Base-by-base conservation (phyloP, 192 early-diverging fungal species). In the Backusella liffmaniae region DNA sequence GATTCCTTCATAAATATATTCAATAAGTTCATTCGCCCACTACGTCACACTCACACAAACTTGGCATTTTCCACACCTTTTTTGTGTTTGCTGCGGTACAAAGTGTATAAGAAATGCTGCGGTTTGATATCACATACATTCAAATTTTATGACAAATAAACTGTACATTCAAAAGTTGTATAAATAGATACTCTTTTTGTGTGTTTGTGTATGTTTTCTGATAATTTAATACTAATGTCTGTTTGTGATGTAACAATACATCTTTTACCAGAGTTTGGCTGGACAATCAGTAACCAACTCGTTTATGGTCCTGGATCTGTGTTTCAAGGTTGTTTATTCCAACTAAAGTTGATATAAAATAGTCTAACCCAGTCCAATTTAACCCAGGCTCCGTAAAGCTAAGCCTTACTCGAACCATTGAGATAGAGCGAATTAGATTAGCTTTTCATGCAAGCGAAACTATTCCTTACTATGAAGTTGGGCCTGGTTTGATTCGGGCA, bases 1-100 rank as follows among this genome's bases (percentile, higher is more conserved):
- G 95, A 83, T 99, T 99, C 83, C 95, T 99, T 92, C 84, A 86
- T 37, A 96, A 97, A 87, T 95, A 93, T 80, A 90, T 94, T 30
- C 90, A 91, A 67, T 96, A 87, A 90, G 66, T 34, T 23, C 41
- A 71, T 29, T 21, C 16, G 4, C n/a, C 15, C 30, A 34, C 21
- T 6, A 8, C 21, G 53, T 56, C 21, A 23, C 53, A 56, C 53
- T 21, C n/a, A 44, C 42, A 39, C 37, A 39, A 39, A 53, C 49
- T 56, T 56, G 53, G 18, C 53, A 56, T 56, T 21, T 56, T 21
- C n/a, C 21, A 56, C 53, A 7, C 3, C 9, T 21, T 32, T 30
- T 32, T 21, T 6, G 37, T 39, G 37, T 44, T 29, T 62, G 56
- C 56, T 62, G 56, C 56, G 56, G 42, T 44, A 4, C 15, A 16